A percentile compares a stretch with the other conserved stretches of the same genome.
phyloP scores from a whole-genome alignment of 2,329 filamentous ascomycete species.

The Xylariaceae sp. region DNA sequence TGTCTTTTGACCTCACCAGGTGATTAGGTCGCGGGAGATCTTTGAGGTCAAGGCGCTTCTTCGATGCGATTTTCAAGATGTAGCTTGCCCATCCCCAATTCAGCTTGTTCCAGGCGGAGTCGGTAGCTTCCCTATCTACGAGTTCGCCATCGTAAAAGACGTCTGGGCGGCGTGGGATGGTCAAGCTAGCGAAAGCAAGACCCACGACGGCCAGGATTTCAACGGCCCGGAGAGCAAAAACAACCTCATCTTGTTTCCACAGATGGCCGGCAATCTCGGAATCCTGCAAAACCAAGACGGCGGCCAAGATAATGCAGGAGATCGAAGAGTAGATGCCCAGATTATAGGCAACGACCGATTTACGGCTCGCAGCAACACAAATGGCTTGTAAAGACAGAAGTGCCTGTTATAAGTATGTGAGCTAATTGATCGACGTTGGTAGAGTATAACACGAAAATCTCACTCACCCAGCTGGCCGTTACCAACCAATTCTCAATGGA shows the following conservation, averaged over 20 bases:
- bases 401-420: constrained; percentile 36
- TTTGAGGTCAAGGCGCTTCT: constrained; percentile 54
- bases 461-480: constrained; percentile 59
- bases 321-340: constrained; percentile 50
- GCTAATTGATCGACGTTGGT: constrained; percentile 10
- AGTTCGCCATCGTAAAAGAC: constrained; percentile 56
- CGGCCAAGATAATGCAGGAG: constrained; percentile 43
- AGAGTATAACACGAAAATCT: too few species aligned
- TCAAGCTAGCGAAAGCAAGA: constrained; percentile 47
- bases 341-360: constrained; percentile 49
- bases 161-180: constrained; percentile 63
- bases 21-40: constrained; percentile 62
- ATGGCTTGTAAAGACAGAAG: constrained; percentile 51
- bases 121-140: constrained; percentile 62
- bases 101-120: constrained; percentile 56
- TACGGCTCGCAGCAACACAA: constrained; percentile 45
- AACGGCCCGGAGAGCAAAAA: constrained; percentile 44
- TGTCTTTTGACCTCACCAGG: constrained; percentile 47
- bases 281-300: constrained; percentile 44
- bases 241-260: constrained; percentile 29
- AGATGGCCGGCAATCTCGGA: constrained; percentile 35
- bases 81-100: constrained; percentile 62
- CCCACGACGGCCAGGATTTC: constrained; percentile 44
- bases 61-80: constrained; percentile 51
- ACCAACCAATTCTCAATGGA: constrained; percentile 57